Conservation (phyloP, 140 eudicot genomes). For the Oenanthe javanica region DNA sequence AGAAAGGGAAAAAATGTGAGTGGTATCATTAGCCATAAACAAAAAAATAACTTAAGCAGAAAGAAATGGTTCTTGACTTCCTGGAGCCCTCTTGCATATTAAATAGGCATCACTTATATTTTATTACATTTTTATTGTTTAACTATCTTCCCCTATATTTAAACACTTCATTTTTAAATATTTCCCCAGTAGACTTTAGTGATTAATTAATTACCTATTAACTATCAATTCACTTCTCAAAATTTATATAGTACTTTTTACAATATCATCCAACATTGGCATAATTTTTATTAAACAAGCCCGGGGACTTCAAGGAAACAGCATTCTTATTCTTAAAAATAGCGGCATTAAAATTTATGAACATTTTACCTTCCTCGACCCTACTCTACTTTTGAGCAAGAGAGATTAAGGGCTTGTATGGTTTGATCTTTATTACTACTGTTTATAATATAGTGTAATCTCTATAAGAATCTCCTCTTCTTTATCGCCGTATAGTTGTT, state of each 20-base stretch:
- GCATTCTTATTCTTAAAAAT: not conserved
- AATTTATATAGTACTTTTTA: not conserved
- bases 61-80: not conserved
- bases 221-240: not conserved
- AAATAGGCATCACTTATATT: not conserved
- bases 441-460: too few species aligned
- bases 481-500: too few species aligned
- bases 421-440: too few species aligned
- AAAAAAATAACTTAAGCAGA: not conserved
- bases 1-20: too few species aligned
- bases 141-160: not conserved
- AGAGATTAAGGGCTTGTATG: too few species aligned
- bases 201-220: not conserved
- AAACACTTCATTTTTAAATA: not conserved
- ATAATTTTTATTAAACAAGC: not conserved
- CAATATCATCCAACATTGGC: not conserved
- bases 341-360: not conserved
- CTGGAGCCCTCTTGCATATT: not conserved
- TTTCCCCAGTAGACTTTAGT: not conserved
- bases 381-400: too few species aligned
- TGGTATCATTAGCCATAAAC: not conserved
- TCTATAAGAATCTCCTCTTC: too few species aligned
- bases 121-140: not conserved
- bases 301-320: not conserved
- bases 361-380: not conserved